Evolutionary conservation across 2,329 filamentous ascomycete genomes (phyloP), one percentile per base, ranked within the genome.

Genomic region (Penicillium sp.): DNA sequence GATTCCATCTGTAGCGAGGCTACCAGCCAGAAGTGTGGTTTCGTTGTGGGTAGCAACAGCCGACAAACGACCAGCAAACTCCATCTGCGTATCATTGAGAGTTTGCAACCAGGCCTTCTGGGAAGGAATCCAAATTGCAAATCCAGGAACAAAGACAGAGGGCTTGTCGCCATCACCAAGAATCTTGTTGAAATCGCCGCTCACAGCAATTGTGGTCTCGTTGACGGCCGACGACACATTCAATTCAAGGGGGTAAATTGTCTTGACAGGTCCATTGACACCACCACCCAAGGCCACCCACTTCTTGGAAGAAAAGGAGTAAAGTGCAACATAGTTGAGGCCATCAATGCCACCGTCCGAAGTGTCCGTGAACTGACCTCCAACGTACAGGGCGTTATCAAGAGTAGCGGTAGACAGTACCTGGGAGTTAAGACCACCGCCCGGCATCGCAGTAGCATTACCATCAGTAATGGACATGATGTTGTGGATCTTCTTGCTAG

Each of bases 51-150:
- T 80, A n/a, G 90, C 81, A 34, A 87, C 80, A 6, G 90, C 83
- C 16, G 87, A 89, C 42, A 99, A 80, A 52, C 86, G 77, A 33
- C 94, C 95, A 54, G 82, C 81, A 64, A 95, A 83, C 6, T 83
- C 80, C 51, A 90, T 86, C 28, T 86, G 81, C 7, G 83, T 76
- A 6, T 84, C 77, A 31, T 86, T 73, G 16, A 97, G 76, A 62
- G 95, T 94, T 68, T 91, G 86, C 14, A 99, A 80, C 94, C 94
- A 99, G 69, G 94, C 94, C 54, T 81, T 82, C 58, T 83, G 81
- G 3, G 92, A 95, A 3, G 90, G 90, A 7, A 97, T 88, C 94
- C 94, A 99, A 33, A 97, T 81, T 13, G 91, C 93, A 66, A 99
- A 91, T 2, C 92, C 92, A 47, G 85, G 75, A 0, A 87, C 89